A percentile compares a stretch with the other conserved stretches of the same genome.
phyloP scores from a whole-genome alignment of 2,329 filamentous ascomycete species.

The Zalaria obscura region DNA sequence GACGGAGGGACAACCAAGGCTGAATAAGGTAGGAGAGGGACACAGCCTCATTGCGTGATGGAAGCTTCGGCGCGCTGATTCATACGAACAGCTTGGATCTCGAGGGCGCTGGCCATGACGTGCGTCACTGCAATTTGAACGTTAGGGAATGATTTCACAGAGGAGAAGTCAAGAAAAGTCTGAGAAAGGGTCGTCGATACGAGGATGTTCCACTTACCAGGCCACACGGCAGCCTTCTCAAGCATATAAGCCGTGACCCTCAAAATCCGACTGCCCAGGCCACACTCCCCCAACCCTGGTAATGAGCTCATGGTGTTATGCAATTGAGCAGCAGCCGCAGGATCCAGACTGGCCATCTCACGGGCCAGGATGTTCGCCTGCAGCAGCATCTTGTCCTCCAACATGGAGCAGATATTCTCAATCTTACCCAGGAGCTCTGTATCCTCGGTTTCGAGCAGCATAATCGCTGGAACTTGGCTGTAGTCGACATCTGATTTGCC shows the following conservation, averaged over 20 bases:
- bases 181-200: too few relatives aligned
- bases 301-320: constrained; percentile 25
- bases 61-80: constrained; percentile 44
- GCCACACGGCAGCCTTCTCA: constrained; percentile 83
- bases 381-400: constrained; percentile 58
- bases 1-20: neutral
- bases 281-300: constrained; percentile 45
- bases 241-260: constrained; percentile 76
- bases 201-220: constrained; percentile 47
- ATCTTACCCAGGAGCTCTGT: constrained; percentile 73
- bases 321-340: constrained; percentile 29
- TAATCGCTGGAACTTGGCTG: constrained; percentile 66
- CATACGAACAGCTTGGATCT: constrained; percentile 49
- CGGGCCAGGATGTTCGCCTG: constrained; percentile 39
- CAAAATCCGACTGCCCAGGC: constrained; percentile 74
- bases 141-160: too few relatives aligned
- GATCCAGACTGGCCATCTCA: constrained; percentile 38
- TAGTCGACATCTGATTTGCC: constrained; percentile 72
- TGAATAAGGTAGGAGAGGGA: too few relatives aligned
- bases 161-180: too few relatives aligned
- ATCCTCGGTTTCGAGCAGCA: constrained; percentile 87
- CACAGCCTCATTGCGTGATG: constrained; percentile 2
- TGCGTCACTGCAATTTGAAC: constrained; percentile 40
- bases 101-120: constrained; percentile 51
- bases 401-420: constrained; percentile 59